These are phyloP conservation scores for Pulicaria dysenterica DNA, from an alignment of 129 eudicot species.

Conservation along the genomic window DNA sequence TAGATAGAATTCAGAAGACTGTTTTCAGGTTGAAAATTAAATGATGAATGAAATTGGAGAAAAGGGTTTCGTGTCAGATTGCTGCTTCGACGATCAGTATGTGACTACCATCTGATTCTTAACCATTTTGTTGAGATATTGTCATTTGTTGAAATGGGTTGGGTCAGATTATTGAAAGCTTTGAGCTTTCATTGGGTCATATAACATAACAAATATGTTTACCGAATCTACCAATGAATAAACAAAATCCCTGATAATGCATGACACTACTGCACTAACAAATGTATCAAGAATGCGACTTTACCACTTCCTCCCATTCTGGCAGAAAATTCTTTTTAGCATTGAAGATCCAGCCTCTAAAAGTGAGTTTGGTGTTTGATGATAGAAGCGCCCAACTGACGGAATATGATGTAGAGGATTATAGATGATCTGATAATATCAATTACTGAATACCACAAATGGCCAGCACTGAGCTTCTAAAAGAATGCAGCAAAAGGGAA, in stretches of 20 bases:
- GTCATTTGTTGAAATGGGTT: too few relatives aligned
- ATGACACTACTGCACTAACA: constrained; percentile 1
- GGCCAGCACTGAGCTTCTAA: too few relatives aligned
- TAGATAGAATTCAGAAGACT: neutral
- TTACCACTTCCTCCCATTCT: constrained; percentile 15
- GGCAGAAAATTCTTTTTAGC: neutral
- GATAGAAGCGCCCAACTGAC: neutral
- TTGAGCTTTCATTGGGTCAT: too few relatives aligned
- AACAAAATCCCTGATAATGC: constrained; percentile 14
- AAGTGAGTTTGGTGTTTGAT: neutral
- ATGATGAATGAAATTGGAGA: constrained; percentile 93
- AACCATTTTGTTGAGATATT: too few relatives aligned
- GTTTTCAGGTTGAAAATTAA: constrained; percentile 73
- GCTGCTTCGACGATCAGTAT: constrained; percentile 80
- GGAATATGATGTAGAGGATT: constrained; percentile 13
- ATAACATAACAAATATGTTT: too few relatives aligned
- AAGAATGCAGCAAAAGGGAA: neutral
- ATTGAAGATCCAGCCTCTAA: neutral
- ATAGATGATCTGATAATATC: constrained; percentile 23
- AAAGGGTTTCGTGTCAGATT: constrained; percentile 84
- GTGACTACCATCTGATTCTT: constrained; percentile 25
- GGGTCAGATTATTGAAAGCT: too few relatives aligned
- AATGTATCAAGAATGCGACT: constrained; percentile 25
- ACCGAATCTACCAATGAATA: too few relatives aligned
- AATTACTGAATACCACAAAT: too few relatives aligned